Evolutionary conservation across 2,329 filamentous ascomycete genomes (phyloP).

Genomic region (Pestalotiopsis sp.): DNA sequence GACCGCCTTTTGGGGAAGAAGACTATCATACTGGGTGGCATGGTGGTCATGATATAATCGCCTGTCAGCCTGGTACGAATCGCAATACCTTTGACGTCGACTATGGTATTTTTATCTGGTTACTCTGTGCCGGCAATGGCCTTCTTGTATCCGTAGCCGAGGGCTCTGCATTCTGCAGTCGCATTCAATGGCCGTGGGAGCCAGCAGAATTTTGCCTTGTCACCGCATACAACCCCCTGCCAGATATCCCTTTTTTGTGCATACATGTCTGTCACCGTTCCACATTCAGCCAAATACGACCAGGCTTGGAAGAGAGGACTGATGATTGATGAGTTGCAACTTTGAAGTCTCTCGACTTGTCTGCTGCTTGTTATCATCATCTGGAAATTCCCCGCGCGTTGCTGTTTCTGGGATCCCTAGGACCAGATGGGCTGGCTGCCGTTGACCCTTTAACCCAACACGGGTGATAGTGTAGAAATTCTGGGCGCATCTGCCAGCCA

Average conservation of each 20-base stretch:
- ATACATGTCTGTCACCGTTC: not conserved
- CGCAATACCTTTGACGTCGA: no score
- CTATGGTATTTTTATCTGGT: no score
- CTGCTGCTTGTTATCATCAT: not conserved
- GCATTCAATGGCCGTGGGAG: not conserved
- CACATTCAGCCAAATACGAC: not conserved
- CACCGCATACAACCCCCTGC: not conserved
- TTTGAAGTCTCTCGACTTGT: not conserved
- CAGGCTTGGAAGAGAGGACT: not conserved
- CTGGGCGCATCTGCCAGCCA: not conserved
- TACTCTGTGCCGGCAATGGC: no score
- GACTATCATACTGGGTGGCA: not conserved
- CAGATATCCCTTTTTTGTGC: not conserved
- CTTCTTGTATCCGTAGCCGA: not conserved
- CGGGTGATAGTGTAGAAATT: not conserved
- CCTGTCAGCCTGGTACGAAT: no score
- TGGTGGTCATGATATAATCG: not conserved
- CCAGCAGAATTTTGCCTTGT: not conserved
- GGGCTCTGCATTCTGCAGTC: not conserved
- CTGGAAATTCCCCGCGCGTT: not conserved
- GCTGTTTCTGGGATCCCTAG: not conserved
- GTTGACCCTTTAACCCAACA: not conserved
- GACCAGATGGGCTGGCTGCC: not conserved
- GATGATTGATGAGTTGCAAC: not conserved
- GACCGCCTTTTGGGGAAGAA: not conserved